Evolutionary conservation across 257 asterid species (phyloP), one percentile per base, ranked within the genome.

Genomic region (Solanum arcanum): DNA sequence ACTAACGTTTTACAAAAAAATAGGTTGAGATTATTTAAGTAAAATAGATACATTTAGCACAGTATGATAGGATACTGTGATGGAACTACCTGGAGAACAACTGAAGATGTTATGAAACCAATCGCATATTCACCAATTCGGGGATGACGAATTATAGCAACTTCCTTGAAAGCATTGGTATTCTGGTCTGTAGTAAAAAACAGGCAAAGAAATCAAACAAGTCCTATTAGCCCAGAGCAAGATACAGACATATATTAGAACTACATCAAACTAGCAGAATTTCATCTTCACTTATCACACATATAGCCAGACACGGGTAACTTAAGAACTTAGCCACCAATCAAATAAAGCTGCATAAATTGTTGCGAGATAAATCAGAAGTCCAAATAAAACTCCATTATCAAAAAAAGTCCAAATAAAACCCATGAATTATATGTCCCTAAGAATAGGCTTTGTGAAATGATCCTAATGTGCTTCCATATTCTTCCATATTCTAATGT

Each of bases 91-190:
- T 96, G 99, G 83, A 96, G 98, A 84, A 94, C 88, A 56, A 96
- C 94, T 42, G 99, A 88, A 31, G 99, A 96, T 42, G 99, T 96
- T 62, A 96, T 94, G 89, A 96, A 96, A 86, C 99, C 99, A 35
- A 94, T 84, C 44, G 96, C 99, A 90, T 96, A 96, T 94, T 96
- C 99, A 86, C 99, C 99, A 88, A 92, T 91, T 91, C 98, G 98
- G 87, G 98, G 98, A 92, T 96, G 98, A 12, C 97, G 97, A 59
- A 96, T 93, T 85, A 96, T 96, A 66, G 98, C 98, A 39, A 96
- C 98, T 91, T 96, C 98, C 96, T 96, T 96, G 94, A 96, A 96
- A 89, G 98, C 98, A 87, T 95, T 93, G 78, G 98, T 94, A 86
- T 96, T 92, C 88, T 96, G 98, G 89, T 96, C 98, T 94, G 96